A percentile compares a stretch with the other conserved stretches of the same genome.
Conservation (phyloP, 768 basidiomycete genomes). For the Baorangia bicolor region DNA sequence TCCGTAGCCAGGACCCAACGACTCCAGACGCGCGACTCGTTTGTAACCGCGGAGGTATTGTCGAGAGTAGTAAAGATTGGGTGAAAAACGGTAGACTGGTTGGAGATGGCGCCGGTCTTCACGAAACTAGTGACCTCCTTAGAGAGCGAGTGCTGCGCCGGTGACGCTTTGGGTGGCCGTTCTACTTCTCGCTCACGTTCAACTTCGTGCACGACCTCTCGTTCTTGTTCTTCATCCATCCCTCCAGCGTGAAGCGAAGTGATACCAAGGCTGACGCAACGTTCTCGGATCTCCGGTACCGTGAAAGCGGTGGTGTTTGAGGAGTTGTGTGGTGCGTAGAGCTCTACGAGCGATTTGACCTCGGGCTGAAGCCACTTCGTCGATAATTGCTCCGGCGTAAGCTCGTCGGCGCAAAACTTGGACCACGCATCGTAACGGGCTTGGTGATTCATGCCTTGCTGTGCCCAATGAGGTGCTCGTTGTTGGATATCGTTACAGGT, state of each 20-base stretch:
- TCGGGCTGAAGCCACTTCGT: constrained; percentile 41
- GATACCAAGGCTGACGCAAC: constrained; percentile 30
- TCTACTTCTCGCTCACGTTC: constrained; percentile 41
- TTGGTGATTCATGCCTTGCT: constrained; percentile 40
- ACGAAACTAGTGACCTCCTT: constrained; percentile 9
- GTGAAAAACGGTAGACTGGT: constrained; percentile 17
- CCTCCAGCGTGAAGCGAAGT: constrained; percentile 13
- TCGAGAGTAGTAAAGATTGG: constrained; percentile 12
- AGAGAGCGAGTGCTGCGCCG: constrained; percentile 22
- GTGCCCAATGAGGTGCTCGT: constrained; percentile 41
- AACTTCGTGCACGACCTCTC: constrained; percentile 43
- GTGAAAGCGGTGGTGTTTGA: background rate
- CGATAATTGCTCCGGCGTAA: background rate
- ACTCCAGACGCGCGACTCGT: constrained; percentile 23
- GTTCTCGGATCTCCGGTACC: constrained; percentile 24
- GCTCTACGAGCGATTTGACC: constrained; percentile 35
- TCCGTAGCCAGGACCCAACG: constrained; percentile 11
- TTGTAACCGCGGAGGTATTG: constrained; percentile 5
- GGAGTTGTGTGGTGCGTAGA: constrained; percentile 27
- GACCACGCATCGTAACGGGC: constrained; percentile 25
- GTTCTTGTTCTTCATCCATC: constrained; percentile 49
- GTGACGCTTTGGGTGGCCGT: constrained; percentile 29
- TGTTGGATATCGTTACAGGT: constrained; percentile 41
- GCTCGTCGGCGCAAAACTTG: constrained; percentile 9
- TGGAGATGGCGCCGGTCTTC: constrained; percentile 24